A percentile compares a stretch with the other conserved stretches of the same genome.
Evolutionary conservation across 768 basidiomycete species (phyloP).

Genomic region (Suillus plorans): DNA sequence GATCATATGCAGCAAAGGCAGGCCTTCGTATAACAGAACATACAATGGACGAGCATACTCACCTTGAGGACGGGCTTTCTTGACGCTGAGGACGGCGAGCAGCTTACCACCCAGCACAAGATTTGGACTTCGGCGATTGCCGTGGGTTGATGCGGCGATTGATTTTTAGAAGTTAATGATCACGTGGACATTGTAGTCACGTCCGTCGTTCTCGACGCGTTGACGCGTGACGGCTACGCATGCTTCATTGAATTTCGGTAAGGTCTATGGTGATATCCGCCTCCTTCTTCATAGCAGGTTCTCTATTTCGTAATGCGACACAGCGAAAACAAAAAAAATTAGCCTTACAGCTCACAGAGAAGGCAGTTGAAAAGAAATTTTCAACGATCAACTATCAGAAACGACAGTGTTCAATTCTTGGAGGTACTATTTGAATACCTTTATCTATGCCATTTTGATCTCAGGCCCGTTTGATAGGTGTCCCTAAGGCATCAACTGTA

Average conservation of each 20-base stretch:
- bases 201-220: background rate
- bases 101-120: slow-evolving; percentile 1
- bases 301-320: background rate
- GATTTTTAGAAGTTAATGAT: slow-evolving; percentile 11
- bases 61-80: slow-evolving; percentile 33
- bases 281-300: background rate
- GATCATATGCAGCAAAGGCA: background rate
- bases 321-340: background rate
- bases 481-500: background rate
- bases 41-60: slow-evolving; percentile 16
- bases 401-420: background rate
- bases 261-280: background rate
- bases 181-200: slow-evolving; percentile 6
- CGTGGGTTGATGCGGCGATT: slow-evolving; percentile 29
- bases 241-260: background rate
- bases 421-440: background rate
- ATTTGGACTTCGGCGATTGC: slow-evolving; percentile 23
- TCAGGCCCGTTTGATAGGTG: background rate
- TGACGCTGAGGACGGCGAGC: slow-evolving; percentile 28
- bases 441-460: background rate
- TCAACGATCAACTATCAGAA: background rate
- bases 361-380: background rate
- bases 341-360: background rate
- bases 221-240: background rate
- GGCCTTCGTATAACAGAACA: background rate